Conservation (phyloP, 2,329 filamentous ascomycete species). For the Trichothecium sympodiale region DNA sequence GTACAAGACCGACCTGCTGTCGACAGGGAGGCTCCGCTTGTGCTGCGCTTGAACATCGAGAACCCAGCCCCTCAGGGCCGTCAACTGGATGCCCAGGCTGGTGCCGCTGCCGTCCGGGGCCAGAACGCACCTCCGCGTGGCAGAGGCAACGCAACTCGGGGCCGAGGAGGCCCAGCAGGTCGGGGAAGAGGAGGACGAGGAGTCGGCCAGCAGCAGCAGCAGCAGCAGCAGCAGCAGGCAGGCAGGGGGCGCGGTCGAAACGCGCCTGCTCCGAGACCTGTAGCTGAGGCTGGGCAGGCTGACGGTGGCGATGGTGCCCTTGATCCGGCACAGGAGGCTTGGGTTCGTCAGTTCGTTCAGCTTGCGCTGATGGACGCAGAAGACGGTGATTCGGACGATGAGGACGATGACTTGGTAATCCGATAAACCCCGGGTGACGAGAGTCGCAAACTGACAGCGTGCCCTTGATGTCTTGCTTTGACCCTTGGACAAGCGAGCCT, state of each 20-base stretch:
- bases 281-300: slow-evolving; percentile 4
- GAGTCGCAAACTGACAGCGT: neutral
- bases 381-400: slow-evolving; percentile 28
- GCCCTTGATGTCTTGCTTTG: neutral
- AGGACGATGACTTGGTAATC: slow-evolving; percentile 1
- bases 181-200: slow-evolving; percentile 13
- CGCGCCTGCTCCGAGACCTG: slow-evolving; percentile 3
- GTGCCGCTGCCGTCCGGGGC: slow-evolving; percentile 17
- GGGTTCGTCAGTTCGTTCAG: slow-evolving; percentile 43
- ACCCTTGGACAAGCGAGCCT: neutral
- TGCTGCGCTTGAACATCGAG: slow-evolving; percentile 37
- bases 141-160: neutral
- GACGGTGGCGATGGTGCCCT: slow-evolving; percentile 16
- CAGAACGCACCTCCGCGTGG: slow-evolving; percentile 8
- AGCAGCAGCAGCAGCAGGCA: slow-evolving; percentile 2
- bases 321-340: slow-evolving; percentile 36
- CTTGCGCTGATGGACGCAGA: slow-evolving; percentile 43
- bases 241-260: slow-evolving; percentile 1
- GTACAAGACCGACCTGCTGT: slow-evolving; percentile 24
- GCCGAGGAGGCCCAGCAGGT: slow-evolving; percentile 5
- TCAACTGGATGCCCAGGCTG: slow-evolving; percentile 15
- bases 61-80: slow-evolving; percentile 16
- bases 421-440: slow-evolving; percentile 1
- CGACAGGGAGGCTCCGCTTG: slow-evolving; percentile 45
- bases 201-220: slow-evolving; percentile 9